Conservation (phyloP, 805 yeast species). For the Starmerella floris region DNA sequence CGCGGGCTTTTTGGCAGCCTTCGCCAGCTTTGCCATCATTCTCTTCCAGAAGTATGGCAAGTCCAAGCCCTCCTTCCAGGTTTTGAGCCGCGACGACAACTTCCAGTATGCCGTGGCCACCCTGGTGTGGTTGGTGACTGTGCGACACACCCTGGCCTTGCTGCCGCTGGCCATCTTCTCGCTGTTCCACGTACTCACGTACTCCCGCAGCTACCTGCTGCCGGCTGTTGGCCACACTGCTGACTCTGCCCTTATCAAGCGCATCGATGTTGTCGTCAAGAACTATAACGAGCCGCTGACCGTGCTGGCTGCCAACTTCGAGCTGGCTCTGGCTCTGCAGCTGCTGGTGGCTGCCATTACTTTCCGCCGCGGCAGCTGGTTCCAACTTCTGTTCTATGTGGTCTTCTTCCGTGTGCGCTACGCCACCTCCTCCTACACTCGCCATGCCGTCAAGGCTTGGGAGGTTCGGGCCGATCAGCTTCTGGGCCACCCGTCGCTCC, state of each 20-base stretch:
- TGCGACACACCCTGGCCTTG: slow-evolving; percentile 46
- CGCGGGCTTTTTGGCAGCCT: slow-evolving; percentile 46
- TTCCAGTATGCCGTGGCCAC: slow-evolving; percentile 55
- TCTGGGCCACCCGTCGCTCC: slow-evolving; percentile 41
- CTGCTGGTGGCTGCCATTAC: slow-evolving; percentile 34
- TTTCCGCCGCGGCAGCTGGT: slow-evolving; percentile 52
- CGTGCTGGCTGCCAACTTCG: slow-evolving; percentile 47
- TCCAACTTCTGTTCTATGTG: slow-evolving; percentile 36
- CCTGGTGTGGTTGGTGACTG: slow-evolving; percentile 44
- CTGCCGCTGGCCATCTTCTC: slow-evolving; percentile 69
- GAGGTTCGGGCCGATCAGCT: slow-evolving; percentile 55
- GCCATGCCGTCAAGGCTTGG: slow-evolving; percentile 50
- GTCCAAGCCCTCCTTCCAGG: slow-evolving; percentile 18
- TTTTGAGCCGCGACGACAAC: slow-evolving; percentile 43
- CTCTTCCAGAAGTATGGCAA: slow-evolving; percentile 42
- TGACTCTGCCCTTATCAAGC: slow-evolving; percentile 22
- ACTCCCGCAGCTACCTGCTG: slow-evolving; percentile 48
- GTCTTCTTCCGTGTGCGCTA: slow-evolving; percentile 63
- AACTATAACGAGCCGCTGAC: slow-evolving; percentile 47
- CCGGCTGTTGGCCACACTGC: slow-evolving; percentile 41
- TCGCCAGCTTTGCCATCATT: slow-evolving; percentile 65
- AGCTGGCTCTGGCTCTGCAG: slow-evolving; percentile 34
- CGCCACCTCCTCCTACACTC: slow-evolving; percentile 62
- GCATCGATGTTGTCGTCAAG: slow-evolving; percentile 36
- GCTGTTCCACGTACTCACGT: slow-evolving; percentile 67